Percentiles rank a stretch among this genome's conserved stretches.
Conservation (phyloP, 306 rosid genomes). For the Corylus avellana region DNA sequence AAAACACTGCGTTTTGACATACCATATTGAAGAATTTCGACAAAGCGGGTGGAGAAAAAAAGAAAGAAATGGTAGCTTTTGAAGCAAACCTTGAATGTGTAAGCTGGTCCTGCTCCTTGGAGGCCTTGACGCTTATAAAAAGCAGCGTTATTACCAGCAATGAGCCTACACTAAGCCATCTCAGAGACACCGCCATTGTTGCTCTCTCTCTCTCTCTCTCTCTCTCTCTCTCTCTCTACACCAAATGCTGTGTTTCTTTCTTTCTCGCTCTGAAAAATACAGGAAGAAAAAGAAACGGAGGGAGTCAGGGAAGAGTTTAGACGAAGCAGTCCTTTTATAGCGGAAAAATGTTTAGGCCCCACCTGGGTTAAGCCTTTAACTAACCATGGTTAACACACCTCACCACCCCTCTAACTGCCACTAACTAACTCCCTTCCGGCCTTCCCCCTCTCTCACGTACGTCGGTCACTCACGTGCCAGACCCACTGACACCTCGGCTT, state of each 20-base stretch:
- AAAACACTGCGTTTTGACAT: not conserved
- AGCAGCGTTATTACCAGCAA: slow-evolving; percentile 30
- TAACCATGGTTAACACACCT: slow-evolving; percentile 53
- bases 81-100: slow-evolving; percentile 49
- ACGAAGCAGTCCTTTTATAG: slow-evolving; percentile 52
- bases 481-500: slow-evolving; percentile 14
- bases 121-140: slow-evolving; percentile 33
- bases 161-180: slow-evolving; percentile 23
- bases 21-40: not conserved
- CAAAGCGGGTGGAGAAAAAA: not conserved
- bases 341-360: not conserved
- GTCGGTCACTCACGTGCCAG: slow-evolving; percentile 55
- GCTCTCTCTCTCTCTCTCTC: slow-evolving; percentile 18
- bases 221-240: not conserved
- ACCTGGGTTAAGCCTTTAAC: not conserved
- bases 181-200: slow-evolving; percentile 54
- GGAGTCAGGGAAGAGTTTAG: slow-evolving; percentile 36
- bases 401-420: slow-evolving; percentile 55
- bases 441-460: slow-evolving; percentile 17
- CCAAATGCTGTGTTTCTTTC: not conserved
- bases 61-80: not conserved
- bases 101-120: slow-evolving; percentile 17
- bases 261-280: slow-evolving; percentile 10
- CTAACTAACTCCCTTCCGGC: slow-evolving; percentile 40
- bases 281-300: slow-evolving; percentile 18